phyloP scores from a whole-genome alignment of 2,329 filamentous ascomycete species.

The Hypoxylon sp. region DNA sequence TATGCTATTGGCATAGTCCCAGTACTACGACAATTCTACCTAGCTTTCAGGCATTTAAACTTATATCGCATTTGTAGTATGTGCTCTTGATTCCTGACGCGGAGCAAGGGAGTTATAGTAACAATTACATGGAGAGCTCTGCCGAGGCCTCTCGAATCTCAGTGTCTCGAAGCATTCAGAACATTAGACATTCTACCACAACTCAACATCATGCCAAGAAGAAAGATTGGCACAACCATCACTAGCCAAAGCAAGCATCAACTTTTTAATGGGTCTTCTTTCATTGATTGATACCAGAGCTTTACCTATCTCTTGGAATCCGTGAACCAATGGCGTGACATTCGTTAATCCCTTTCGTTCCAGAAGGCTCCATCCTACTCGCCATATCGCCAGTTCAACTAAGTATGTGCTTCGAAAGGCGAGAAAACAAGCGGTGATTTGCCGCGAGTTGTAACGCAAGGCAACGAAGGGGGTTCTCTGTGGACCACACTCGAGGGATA shows the following conservation, averaged over 20 bases:
- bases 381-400: slow-evolving; percentile 36
- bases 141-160: not conserved
- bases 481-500: slow-evolving; percentile 17
- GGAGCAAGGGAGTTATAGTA: not conserved
- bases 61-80: not conserved
- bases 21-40: not conserved
- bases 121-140: not conserved
- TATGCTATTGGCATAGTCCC: not conserved
- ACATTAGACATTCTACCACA: not conserved
- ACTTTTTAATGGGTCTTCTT: slow-evolving; percentile 42
- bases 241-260: not conserved
- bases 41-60: not conserved
- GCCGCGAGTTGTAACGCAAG: slow-evolving; percentile 17
- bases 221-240: slow-evolving; percentile 1
- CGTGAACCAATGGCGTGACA: slow-evolving; percentile 51
- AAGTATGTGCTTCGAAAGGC: slow-evolving; percentile 41
- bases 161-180: not conserved
- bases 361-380: slow-evolving; percentile 41
- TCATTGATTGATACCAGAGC: slow-evolving; percentile 48
- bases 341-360: slow-evolving; percentile 51
- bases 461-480: slow-evolving; percentile 29
- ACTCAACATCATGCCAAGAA: not conserved
- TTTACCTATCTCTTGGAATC: slow-evolving; percentile 48
- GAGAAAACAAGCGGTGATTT: slow-evolving; percentile 19
- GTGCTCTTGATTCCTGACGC: not conserved